Percentiles rank a stretch among this genome's conserved stretches.
Conservation (phyloP, 2,329 filamentous ascomycete species). For the Neopestalotiopsis rosae region DNA sequence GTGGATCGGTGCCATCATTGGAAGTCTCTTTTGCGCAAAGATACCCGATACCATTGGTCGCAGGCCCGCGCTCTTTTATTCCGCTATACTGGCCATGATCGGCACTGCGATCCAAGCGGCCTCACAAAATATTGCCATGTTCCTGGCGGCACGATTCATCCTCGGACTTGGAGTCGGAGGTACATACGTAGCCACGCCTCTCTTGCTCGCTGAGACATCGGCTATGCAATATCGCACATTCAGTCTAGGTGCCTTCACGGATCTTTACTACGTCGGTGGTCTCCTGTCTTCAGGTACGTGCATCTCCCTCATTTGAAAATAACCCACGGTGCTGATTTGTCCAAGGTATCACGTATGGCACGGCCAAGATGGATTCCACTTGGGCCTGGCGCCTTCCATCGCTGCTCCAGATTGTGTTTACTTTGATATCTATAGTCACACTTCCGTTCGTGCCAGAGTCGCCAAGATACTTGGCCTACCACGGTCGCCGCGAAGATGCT, state of each 20-base stretch:
- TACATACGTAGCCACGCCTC: conserved; percentile 17
- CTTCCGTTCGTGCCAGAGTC: conserved; percentile 27
- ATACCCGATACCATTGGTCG: conserved; percentile 33
- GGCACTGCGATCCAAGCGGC: conserved; percentile 27
- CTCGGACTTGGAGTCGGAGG: conserved; percentile 27
- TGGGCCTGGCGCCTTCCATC: conserved; percentile 45
- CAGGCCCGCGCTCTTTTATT: conserved; percentile 27
- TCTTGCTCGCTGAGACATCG: conserved; percentile 11
- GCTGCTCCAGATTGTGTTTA: conserved; percentile 38
- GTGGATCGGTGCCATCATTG: conserved; percentile 32
- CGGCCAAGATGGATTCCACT: conserved; percentile 34
- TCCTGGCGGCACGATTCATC: conserved; percentile 32
- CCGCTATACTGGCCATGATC: conserved; percentile 27
- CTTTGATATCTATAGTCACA: conserved; percentile 25
- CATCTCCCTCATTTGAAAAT: background rate
- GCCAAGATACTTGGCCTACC: conserved; percentile 40
- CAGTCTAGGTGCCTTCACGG: conserved; percentile 16
- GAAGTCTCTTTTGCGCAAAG: conserved; percentile 27
- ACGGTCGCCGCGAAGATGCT: conserved; percentile 35
- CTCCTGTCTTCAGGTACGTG: conserved; percentile 22
- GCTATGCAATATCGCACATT: conserved; percentile 18
- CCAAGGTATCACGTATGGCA: conserved; percentile 3
- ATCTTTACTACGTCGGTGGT: conserved; percentile 37
- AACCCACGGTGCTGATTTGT: background rate
- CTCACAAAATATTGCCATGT: conserved; percentile 33